phyloP scores from a whole-genome alignment of 2,329 filamentous ascomycete genomes.

The Aspergillus caelatus region DNA sequence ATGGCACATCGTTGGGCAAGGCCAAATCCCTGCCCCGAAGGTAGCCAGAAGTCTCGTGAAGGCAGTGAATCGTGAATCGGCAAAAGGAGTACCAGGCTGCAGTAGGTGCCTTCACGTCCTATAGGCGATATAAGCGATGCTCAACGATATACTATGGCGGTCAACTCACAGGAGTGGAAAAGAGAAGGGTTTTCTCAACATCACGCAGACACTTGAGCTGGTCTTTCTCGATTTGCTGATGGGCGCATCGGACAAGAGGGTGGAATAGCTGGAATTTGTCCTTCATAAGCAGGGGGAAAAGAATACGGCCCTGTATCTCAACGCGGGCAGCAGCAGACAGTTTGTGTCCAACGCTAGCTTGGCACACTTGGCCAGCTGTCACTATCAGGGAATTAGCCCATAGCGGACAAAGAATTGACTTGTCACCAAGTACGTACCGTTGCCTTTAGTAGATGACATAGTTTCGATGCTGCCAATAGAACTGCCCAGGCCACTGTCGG shows the following conservation, averaged over 20 bases:
- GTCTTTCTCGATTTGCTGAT: constrained; percentile 76
- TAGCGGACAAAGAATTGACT: constrained; percentile 32
- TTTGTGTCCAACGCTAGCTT: constrained; percentile 48
- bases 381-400: constrained; percentile 22
- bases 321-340: constrained; percentile 71
- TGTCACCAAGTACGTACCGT: constrained; percentile 40
- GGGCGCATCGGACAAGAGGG: constrained; percentile 75
- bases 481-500: constrained; percentile 86
- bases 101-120: constrained; percentile 53
- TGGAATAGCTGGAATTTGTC: constrained; percentile 77
- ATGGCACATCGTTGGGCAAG: constrained; percentile 81
- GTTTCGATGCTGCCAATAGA: constrained; percentile 68
- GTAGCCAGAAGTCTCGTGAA: constrained; percentile 85
- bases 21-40: constrained; percentile 85
- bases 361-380: constrained; percentile 29
- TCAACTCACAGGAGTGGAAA: constrained; percentile 89
- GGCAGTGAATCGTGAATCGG: constrained; percentile 84
- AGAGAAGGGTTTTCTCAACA: constrained; percentile 89
- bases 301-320: constrained; percentile 77
- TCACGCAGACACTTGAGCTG: constrained; percentile 90
- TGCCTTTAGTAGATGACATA: constrained; percentile 43
- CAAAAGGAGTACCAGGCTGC: constrained; percentile 84
- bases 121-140: constrained; percentile 52
- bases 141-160: constrained; percentile 63
- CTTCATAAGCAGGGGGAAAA: constrained; percentile 76